Base-by-base conservation (phyloP, 2,329 filamentous ascomycete genomes). In the Rhytidhysteron rufulum region DNA sequence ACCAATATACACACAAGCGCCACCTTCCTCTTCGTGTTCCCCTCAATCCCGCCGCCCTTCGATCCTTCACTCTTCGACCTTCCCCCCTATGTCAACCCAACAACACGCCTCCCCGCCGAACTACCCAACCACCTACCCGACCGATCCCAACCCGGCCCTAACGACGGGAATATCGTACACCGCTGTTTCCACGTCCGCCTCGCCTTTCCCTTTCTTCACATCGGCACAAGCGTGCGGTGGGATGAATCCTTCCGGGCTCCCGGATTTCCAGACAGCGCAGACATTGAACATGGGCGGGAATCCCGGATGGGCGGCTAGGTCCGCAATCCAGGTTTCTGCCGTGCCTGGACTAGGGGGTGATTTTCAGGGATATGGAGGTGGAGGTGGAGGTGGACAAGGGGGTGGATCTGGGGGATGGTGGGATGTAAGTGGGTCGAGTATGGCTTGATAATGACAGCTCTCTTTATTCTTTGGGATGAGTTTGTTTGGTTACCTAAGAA, bases 231-330 rank as follows among this genome's bases (percentile, higher is more conserved):
- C n/a, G n/a, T n/a, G n/a, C n/a, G n/a, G n/a, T n/a, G n/a, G n/a
- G n/a, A n/a, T n/a, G n/a, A 16, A 37, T 22, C 20, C 22, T 7
- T 15, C 34, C 16, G 33, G 11, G 16, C 16, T 21, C 33, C 16
- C 17, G 8, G 9, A 37, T 22, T 6, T 29, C 21, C 34, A 22
- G 7, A 29, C n/a, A 6, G 11, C 34, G 3, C n/a, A 11, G 16
- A 21, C 20, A 3, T 17, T 37, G 20, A 21, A 37, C 18, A 11
- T 37, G 7, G 34, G 34, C 22, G 34, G 34, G n/a, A 29, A 37
- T 13, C 34, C 22, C 6, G 22, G 20, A 5, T 37, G 34, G 34
- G 34, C 34, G 11, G 22, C 34, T 13, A 13, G 34, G 10, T 8
- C 21, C n/a, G 21, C 33, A n/a, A n/a, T n/a, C n/a, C n/a, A n/a